These are phyloP conservation scores for Misopates orontium DNA, from an alignment of 257 asterid genomes.

Conservation along the genomic window DNA sequence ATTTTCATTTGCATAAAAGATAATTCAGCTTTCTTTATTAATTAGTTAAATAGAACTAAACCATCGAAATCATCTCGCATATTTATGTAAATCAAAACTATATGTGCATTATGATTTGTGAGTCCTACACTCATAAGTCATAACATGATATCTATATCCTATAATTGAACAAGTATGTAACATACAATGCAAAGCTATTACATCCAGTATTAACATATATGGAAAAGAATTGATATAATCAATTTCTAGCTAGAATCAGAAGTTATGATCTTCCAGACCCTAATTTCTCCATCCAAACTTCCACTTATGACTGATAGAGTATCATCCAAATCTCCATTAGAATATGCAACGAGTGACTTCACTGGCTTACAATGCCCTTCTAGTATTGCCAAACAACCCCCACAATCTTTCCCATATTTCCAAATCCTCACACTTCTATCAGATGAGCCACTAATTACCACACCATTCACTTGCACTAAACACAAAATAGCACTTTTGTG, in stretches of 20 bases:
- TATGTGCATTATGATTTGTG: too few species aligned
- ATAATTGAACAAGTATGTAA: too few species aligned
- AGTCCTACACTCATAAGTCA: too few species aligned
- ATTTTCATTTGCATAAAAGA: too few species aligned
- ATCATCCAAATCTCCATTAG: slow-evolving; percentile 32
- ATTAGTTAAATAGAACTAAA: too few species aligned
- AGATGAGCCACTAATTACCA: slow-evolving; percentile 58
- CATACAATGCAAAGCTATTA: too few species aligned
- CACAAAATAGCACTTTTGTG: slow-evolving; percentile 53
- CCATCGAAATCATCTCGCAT: too few species aligned
- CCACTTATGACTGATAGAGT: slow-evolving; percentile 51
- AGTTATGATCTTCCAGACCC: slow-evolving; percentile 49
- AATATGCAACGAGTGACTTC: slow-evolving; percentile 41
- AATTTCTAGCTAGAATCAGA: neutral
- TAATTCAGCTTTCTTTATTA: too few species aligned
- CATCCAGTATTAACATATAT: too few species aligned
- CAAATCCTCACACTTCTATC: slow-evolving; percentile 55
- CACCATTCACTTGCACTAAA: slow-evolving; percentile 34
- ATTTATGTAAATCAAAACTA: too few species aligned
- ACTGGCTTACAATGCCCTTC: slow-evolving; percentile 57
- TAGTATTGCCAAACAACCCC: slow-evolving; percentile 38
- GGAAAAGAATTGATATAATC: too few species aligned
- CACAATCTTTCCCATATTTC: slow-evolving; percentile 30
- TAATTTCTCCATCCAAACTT: slow-evolving; percentile 59
- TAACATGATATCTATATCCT: too few species aligned